Base-by-base conservation (phyloP, 768 basidiomycete species). In the Dacryopinax primogenitus region DNA sequence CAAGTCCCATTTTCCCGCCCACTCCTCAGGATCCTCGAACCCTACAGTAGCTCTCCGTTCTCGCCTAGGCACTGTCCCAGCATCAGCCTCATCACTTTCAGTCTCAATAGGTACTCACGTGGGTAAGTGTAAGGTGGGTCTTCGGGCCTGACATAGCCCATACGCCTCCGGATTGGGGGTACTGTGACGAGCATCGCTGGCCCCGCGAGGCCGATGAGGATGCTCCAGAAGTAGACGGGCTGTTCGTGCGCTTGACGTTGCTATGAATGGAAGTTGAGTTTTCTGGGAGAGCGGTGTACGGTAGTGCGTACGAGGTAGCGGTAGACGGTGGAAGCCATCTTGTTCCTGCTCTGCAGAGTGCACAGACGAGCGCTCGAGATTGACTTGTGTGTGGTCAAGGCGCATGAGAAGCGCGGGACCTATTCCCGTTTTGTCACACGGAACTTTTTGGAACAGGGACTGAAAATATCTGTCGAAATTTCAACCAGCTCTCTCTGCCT, bases 221-320 rank as follows among this genome's bases (percentile, higher is more conserved):
- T 80, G 12, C 92, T 92, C 77, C 86, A 95, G 79, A 93, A 93
- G 74, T 93, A 83, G 74, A 91, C 88, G 32, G 92, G 92, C 71
- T 83, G 84, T 76, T 95, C 92, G 76, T 95, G 92, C 36, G 92
- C 90, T 70, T 86, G 84, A 58, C 87, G 84, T 91, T 92, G 90
- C 92, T 94, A 73, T 51, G 23, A 3, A 23, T 18, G 26, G 3
- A 3, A 18, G 23, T 23, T 58, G 9, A 58, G 30, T 4, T 28
- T 58, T 6, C 45, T 15, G 7, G 51, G 51, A 58, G 26, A 16
- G 7, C 35, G 30, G 23, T 64, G 41, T 21, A 35, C 35, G 34
- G 41, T 30, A 4, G 26, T 11, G 51, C 51, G 26, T 66, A 76
- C 75, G 61, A 73, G 63, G 47, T 72, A 71, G 34, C 83, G 81